Evolutionary conservation across 2,329 filamentous ascomycete genomes (phyloP).

Genomic region (Lecanoromycetidae sp.): DNA sequence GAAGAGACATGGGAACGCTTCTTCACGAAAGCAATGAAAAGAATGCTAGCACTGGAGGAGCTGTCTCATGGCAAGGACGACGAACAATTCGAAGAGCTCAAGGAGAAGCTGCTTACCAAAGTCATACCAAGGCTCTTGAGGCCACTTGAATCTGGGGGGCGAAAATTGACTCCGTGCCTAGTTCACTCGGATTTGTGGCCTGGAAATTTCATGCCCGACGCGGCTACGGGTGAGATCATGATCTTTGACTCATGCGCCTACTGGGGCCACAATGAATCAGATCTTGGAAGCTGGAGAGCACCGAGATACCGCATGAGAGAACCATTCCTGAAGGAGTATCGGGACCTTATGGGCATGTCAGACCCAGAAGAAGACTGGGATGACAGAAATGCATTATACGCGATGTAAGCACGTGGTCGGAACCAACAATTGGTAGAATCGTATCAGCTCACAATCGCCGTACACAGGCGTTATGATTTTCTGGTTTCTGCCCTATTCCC

Average conservation of each 20-base stretch:
- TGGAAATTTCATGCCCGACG: slow-evolving; percentile 21
- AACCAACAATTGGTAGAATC: background rate
- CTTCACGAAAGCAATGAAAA: slow-evolving; percentile 9
- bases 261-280: slow-evolving; percentile 23
- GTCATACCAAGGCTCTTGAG: slow-evolving; percentile 27
- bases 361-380: slow-evolving; percentile 21
- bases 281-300: slow-evolving; percentile 19
- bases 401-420: slow-evolving; percentile 17
- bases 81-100: slow-evolving; percentile 1
- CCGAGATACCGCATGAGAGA: slow-evolving; percentile 13
- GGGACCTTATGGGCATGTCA: slow-evolving; percentile 16
- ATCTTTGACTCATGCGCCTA: slow-evolving; percentile 20
- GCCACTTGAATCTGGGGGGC: slow-evolving; percentile 22
- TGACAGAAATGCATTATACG: slow-evolving; percentile 23
- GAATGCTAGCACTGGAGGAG: slow-evolving; percentile 8
- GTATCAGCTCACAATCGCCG: background rate
- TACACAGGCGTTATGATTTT: slow-evolving; percentile 1
- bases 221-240: slow-evolving; percentile 14
- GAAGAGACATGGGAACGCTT: slow-evolving; percentile 12
- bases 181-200: slow-evolving; percentile 26
- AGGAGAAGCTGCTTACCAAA: slow-evolving; percentile 16
- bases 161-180: slow-evolving; percentile 21
- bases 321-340: slow-evolving; percentile 19
- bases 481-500: slow-evolving; percentile 1
- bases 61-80: slow-evolving; percentile 3